These are phyloP conservation scores for Proliferodiscus dingleyae DNA, from an alignment of 2,329 filamentous ascomycete species.

Conservation along the genomic window DNA sequence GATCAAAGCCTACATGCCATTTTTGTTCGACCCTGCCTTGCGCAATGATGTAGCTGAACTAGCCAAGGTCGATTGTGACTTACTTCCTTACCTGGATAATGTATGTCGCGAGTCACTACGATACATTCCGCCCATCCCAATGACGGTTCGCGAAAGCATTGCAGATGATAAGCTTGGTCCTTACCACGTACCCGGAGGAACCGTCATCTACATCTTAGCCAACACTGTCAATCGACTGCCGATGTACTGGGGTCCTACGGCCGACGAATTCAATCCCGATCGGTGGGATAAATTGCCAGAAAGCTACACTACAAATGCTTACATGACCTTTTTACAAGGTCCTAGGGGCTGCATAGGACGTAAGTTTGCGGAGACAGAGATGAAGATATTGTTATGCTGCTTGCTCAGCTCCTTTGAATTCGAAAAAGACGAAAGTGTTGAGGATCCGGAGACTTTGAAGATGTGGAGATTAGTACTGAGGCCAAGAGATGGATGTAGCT, in stretches of 20 bases:
- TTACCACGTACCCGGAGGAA: slow-evolving; percentile 38
- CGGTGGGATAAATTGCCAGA: slow-evolving; percentile 37
- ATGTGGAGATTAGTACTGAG: slow-evolving; percentile 44
- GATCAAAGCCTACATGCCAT: slow-evolving; percentile 42
- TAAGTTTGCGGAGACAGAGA: slow-evolving; percentile 34
- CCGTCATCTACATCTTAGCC: slow-evolving; percentile 39
- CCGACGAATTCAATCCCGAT: slow-evolving; percentile 39
- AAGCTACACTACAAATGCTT: slow-evolving; percentile 34
- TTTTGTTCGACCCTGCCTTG: slow-evolving; percentile 34
- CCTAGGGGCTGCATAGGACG: slow-evolving; percentile 32
- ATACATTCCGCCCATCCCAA: slow-evolving; percentile 42
- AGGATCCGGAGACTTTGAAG: slow-evolving; percentile 42
- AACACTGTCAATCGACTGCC: slow-evolving; percentile 39
- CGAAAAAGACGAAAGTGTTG: slow-evolving; percentile 32
- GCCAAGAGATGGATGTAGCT: slow-evolving; percentile 39
- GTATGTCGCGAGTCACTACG: slow-evolving; percentile 43
- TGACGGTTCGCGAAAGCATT: slow-evolving; percentile 40
- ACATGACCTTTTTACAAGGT: slow-evolving; percentile 33
- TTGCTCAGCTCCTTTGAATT: slow-evolving; percentile 33
- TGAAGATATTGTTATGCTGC: slow-evolving; percentile 33
- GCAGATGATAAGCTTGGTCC: slow-evolving; percentile 36
- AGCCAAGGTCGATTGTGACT: slow-evolving; percentile 34
- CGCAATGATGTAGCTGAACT: slow-evolving; percentile 31
- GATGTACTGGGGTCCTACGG: slow-evolving; percentile 37
- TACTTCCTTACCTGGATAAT: slow-evolving; percentile 41